phyloP scores from a whole-genome alignment of 2,329 filamentous ascomycete species.

The Grosmannia clavigera region DNA sequence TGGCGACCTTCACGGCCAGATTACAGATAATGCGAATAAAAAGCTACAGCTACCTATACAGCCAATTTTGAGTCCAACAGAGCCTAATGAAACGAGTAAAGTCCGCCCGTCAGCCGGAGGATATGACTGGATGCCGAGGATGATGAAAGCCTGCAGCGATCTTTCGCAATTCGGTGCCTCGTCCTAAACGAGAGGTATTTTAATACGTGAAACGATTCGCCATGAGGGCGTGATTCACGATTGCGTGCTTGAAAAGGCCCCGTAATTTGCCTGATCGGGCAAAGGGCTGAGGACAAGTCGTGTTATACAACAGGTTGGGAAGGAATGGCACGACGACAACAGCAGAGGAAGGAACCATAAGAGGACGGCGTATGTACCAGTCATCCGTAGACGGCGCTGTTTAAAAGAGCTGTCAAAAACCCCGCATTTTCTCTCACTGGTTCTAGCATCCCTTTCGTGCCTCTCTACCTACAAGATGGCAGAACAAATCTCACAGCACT shows the following conservation, averaged over 20 bases:
- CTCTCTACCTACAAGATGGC: constrained; percentile 22
- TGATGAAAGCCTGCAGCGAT: neutral
- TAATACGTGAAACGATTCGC: neutral
- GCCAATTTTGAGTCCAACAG: neutral
- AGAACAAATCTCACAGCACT: constrained; percentile 43
- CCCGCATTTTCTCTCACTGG: neutral
- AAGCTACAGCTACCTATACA: neutral
- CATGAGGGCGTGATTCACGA: neutral
- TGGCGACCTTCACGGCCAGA: too few relatives aligned
- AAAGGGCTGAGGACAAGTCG: neutral
- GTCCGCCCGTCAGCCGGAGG: neutral
- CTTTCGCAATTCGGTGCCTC: neutral
- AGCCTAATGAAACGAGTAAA: neutral
- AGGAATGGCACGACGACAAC: neutral
- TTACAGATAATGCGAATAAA: neutral
- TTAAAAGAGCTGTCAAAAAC: neutral
- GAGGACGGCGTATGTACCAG: neutral
- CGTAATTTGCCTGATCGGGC: too few relatives aligned
- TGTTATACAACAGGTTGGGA: neutral
- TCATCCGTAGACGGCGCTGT: neutral
- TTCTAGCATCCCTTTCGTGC: neutral
- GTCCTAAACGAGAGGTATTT: neutral
- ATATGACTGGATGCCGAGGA: neutral
- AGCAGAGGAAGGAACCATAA: neutral
- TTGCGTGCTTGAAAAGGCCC: neutral